phyloP scores from a whole-genome alignment of 257 asterid genomes.

The Nicotiana tabacum region DNA sequence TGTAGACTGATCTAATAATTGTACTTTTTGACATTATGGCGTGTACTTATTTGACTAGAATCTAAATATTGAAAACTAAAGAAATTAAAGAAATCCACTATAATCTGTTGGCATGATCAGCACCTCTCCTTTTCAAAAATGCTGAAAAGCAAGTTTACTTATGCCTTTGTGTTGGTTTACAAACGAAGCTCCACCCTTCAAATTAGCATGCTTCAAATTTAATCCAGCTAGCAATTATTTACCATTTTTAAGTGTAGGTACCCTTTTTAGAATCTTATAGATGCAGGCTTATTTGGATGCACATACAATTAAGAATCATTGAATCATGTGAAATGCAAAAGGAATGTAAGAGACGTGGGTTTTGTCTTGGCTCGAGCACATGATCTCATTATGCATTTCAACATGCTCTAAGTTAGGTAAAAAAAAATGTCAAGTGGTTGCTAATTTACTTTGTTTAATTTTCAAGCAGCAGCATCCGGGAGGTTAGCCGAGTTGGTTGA shows the following conservation, averaged over 20 bases:
- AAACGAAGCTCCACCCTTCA: constrained; percentile 16
- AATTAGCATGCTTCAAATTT: background rate
- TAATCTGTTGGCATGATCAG: background rate
- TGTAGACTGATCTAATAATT: background rate
- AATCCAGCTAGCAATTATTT: background rate
- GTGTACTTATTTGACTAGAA: background rate
- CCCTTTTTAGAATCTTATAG: background rate
- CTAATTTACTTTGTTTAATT: too few relatives aligned
- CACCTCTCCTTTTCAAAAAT: constrained; percentile 1
- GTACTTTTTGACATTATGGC: background rate
- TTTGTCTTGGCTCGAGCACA: constrained; percentile 5
- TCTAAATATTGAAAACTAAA: background rate
- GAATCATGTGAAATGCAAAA: constrained; percentile 6
- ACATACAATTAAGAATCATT: background rate
- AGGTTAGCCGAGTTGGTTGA: too few relatives aligned
- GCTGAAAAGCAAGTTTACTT: constrained; percentile 8
- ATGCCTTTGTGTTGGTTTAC: background rate
- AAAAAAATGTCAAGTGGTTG: too few relatives aligned
- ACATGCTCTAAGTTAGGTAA: too few relatives aligned
- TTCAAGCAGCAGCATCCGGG: too few relatives aligned
- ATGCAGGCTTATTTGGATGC: background rate
- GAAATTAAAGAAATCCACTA: background rate
- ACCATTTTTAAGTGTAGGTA: background rate
- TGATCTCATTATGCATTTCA: background rate
- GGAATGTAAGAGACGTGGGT: background rate